Conservation (phyloP, 1,139 yeast genomes). For the Sugiyamaella xylanicola region DNA sequence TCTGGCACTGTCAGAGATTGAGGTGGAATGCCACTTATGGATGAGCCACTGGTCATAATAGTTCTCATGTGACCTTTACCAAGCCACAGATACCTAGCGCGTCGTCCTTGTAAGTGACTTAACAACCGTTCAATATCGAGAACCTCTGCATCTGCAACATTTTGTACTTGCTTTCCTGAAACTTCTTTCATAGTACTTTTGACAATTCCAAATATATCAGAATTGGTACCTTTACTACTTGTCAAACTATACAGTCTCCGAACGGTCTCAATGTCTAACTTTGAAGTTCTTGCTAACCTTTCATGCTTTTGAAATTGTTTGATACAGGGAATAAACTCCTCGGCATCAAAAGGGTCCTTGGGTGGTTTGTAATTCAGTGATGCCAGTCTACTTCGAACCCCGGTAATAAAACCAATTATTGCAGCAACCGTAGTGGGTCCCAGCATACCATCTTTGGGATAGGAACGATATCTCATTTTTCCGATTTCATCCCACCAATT, state of each 20-base stretch:
- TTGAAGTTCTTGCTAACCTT: conserved; percentile 57
- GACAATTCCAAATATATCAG: conserved; percentile 65
- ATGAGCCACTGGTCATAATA: conserved; percentile 3
- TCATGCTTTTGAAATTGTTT: conserved; percentile 69
- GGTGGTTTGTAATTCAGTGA: conserved; percentile 67
- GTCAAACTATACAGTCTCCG: conserved; percentile 62
- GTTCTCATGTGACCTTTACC: conserved; percentile 44
- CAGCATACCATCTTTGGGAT: conserved; percentile 57
- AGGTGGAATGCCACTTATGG: conserved; percentile 33
- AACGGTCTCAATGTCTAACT: conserved; percentile 64
- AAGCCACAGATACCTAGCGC: conserved; percentile 54
- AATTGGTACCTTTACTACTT: conserved; percentile 48
- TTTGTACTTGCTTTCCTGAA: conserved; percentile 47
- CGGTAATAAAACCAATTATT: conserved; percentile 65
- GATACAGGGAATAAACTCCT: conserved; percentile 61
- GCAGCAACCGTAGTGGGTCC: conserved; percentile 71
- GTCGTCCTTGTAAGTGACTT: conserved; percentile 48
- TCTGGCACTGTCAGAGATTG: conserved; percentile 27
- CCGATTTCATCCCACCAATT: conserved; percentile 88
- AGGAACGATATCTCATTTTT: conserved; percentile 54
- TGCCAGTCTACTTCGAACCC: conserved; percentile 66
- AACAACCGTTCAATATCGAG: conserved; percentile 51
- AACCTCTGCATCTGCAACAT: conserved; percentile 54
- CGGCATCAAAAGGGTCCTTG: conserved; percentile 83
- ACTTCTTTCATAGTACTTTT: conserved; percentile 76